A percentile compares a stretch with the other conserved stretches of the same genome.
phyloP scores from a whole-genome alignment of 176 grass and related monocot species.

The Phragmites australis region DNA sequence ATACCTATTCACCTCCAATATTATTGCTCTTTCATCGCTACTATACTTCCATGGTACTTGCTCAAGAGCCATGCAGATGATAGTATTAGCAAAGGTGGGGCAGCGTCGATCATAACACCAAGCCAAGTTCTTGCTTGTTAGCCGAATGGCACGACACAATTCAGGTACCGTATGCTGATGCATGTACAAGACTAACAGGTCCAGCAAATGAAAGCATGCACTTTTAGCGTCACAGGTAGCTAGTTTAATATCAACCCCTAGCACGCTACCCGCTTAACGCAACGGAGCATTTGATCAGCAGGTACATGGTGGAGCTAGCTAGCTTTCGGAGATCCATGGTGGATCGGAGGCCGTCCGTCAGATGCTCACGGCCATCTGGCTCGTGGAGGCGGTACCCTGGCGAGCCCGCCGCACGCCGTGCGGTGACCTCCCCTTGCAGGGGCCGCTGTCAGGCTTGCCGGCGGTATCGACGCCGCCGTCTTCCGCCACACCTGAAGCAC shows the following conservation, averaged over 20 bases:
- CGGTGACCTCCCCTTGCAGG: conserved; percentile 35
- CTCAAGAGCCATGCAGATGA: neutral
- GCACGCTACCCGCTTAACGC: conserved; percentile 28
- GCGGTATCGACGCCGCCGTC: neutral
- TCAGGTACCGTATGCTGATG: conserved; percentile 26
- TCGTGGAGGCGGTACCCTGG: conserved; percentile 40
- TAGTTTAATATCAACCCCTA: conserved; percentile 34
- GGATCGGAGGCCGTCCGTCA: neutral
- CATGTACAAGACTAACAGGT: conserved; percentile 37
- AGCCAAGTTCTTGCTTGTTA: conserved; percentile 7
- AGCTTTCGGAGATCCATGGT: conserved; percentile 14
- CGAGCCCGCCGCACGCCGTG: conserved; percentile 12
- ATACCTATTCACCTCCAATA: too few relatives aligned
- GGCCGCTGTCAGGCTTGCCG: conserved; percentile 2
- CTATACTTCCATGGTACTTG: too few relatives aligned
- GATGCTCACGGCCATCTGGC: conserved; percentile 48
- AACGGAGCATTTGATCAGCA: neutral
- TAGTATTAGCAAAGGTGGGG: too few relatives aligned
- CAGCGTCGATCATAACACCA: neutral
- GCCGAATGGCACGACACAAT: conserved; percentile 29
- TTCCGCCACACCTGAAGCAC: neutral
- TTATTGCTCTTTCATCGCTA: too few relatives aligned
- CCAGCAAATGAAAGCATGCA: conserved; percentile 29
- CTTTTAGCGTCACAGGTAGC: conserved; percentile 18
- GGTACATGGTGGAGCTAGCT: conserved; percentile 27